Conservation (phyloP, 2,329 filamentous ascomycete species). For the Bipolaris zeicola region DNA sequence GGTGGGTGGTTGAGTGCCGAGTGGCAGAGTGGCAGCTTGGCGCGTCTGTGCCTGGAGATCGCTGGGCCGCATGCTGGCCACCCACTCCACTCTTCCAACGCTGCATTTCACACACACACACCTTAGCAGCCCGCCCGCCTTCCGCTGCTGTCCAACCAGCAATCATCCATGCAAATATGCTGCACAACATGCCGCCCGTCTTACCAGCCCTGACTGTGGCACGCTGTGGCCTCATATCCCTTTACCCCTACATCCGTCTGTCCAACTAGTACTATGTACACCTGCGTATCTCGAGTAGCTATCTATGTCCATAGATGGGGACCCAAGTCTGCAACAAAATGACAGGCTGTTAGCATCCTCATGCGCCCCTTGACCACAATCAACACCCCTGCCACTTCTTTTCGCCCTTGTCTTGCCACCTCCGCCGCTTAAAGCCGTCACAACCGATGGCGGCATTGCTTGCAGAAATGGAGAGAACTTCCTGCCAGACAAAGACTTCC, state of each 20-base stretch:
- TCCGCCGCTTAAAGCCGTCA: slow-evolving; percentile 9
- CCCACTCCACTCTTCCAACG: slow-evolving; percentile 23
- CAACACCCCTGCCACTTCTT: slow-evolving; percentile 15
- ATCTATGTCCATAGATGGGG: slow-evolving; percentile 9
- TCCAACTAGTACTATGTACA: neutral
- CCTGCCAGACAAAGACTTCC: neutral
- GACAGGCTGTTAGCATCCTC: slow-evolving; percentile 20
- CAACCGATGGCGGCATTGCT: slow-evolving; percentile 5
- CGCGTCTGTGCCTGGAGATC: slow-evolving; percentile 32
- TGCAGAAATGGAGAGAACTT: neutral
- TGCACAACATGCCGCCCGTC: slow-evolving; percentile 1
- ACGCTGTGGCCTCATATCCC: slow-evolving; percentile 2
- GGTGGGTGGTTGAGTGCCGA: slow-evolving; percentile 19
- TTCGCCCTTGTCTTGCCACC: slow-evolving; percentile 4
- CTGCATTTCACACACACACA: slow-evolving; percentile 22
- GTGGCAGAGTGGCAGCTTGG: slow-evolving; percentile 17
- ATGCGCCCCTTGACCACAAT: slow-evolving; percentile 18
- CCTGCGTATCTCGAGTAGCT: neutral
- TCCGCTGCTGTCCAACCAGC: slow-evolving; percentile 19
- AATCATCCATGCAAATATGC: slow-evolving; percentile 3
- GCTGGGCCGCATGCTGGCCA: slow-evolving; percentile 18
- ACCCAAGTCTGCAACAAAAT: slow-evolving; percentile 16
- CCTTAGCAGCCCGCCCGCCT: slow-evolving; percentile 27
- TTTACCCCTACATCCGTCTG: neutral
- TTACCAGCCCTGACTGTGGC: slow-evolving; percentile 9